Evolutionary conservation across 2,329 filamentous ascomycete species (phyloP).

Genomic region (Alternaria sp.): DNA sequence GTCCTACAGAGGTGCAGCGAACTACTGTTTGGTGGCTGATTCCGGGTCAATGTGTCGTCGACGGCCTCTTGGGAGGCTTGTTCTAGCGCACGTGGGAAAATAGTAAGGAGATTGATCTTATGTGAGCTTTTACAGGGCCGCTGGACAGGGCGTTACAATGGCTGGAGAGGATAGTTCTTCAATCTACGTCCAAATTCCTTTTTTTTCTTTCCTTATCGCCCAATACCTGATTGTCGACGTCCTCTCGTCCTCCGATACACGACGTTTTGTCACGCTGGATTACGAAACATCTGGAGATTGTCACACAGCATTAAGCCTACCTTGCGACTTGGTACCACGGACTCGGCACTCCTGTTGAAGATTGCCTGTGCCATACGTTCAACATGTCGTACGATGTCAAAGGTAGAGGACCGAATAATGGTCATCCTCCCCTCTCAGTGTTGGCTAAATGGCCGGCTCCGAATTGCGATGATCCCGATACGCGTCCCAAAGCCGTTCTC

Average conservation of each 20-base stretch:
- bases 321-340: neutral
- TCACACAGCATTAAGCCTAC: neutral
- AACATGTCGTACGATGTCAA: slow-evolving; percentile 6
- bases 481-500: slow-evolving; percentile 15
- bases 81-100: neutral
- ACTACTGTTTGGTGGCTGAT: slow-evolving; percentile 4
- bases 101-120: neutral
- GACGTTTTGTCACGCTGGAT: neutral
- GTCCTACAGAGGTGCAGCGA: slow-evolving; percentile 1
- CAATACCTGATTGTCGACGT: neutral
- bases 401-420: slow-evolving; percentile 17
- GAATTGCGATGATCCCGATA: slow-evolving; percentile 26
- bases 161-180: neutral
- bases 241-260: neutral
- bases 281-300: neutral
- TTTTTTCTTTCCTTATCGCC: neutral
- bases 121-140: neutral
- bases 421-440: slow-evolving; percentile 25
- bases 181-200: neutral
- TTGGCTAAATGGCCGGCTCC: slow-evolving; percentile 23
- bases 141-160: neutral
- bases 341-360: neutral
- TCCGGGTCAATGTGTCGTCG: neutral
- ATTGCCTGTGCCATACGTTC: neutral
- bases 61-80: neutral